Conservation (phyloP, 345 rosid species). For the Pseudoturritis turrita region DNA sequence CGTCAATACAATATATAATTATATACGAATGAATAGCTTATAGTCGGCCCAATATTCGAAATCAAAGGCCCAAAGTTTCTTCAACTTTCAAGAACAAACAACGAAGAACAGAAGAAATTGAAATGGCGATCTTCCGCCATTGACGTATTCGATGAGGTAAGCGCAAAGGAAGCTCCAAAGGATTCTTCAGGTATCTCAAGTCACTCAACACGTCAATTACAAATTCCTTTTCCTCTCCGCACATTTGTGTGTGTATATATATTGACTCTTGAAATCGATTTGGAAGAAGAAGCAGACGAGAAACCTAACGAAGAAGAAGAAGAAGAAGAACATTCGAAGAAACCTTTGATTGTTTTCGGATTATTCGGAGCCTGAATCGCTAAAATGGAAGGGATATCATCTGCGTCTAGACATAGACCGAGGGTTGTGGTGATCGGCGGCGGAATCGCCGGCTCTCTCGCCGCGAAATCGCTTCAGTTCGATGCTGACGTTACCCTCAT, state of each 20-base stretch:
- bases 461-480: conserved; percentile 53
- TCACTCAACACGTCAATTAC: conserved; percentile 31
- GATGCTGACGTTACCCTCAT: conserved; percentile 56
- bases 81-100: neutral
- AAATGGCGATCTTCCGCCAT: conserved; percentile 22
- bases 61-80: neutral
- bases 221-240: conserved; percentile 18
- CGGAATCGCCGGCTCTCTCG: conserved; percentile 55
- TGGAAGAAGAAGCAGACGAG: conserved; percentile 2
- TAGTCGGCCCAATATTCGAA: neutral
- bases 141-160: conserved; percentile 19
- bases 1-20: no score
- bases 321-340: neutral
- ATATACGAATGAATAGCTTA: no score
- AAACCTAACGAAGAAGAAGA: conserved; percentile 9
- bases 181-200: conserved; percentile 19
- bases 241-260: neutral
- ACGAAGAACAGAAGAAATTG: neutral
- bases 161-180: conserved; percentile 2
- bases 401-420: conserved; percentile 17
- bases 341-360: neutral
- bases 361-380: neutral
- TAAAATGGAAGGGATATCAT: conserved; percentile 9
- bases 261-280: neutral
- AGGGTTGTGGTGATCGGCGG: conserved; percentile 65